phyloP scores from a whole-genome alignment of 2,329 filamentous ascomycete genomes.

The Cytospora leucostoma region DNA sequence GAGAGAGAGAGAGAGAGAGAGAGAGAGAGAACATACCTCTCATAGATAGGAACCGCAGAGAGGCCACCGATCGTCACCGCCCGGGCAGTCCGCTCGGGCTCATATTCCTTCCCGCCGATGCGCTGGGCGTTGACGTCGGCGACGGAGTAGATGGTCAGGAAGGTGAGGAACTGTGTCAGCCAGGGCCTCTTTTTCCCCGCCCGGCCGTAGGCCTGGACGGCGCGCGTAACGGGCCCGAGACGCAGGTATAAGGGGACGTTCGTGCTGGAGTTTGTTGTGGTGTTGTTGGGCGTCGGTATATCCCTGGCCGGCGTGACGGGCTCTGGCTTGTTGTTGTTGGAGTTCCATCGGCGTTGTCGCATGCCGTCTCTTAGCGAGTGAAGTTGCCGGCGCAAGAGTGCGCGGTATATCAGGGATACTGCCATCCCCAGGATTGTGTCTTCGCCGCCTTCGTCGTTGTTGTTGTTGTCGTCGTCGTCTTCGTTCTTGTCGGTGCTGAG shows the following conservation, averaged over 20 bases:
- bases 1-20: no score
- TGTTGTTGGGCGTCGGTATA: slow-evolving; percentile 46
- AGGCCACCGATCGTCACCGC: slow-evolving; percentile 74
- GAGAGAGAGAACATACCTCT: slow-evolving; percentile 79
- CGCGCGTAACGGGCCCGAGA: slow-evolving; percentile 57
- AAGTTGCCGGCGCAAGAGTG: slow-evolving; percentile 35
- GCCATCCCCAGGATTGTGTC: slow-evolving; percentile 28
- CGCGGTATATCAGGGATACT: slow-evolving; percentile 31
- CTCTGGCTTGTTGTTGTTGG: slow-evolving; percentile 28
- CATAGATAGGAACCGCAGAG: slow-evolving; percentile 75
- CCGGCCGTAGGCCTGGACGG: slow-evolving; percentile 63
- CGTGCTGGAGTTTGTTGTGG: slow-evolving; percentile 39
- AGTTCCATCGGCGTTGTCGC: slow-evolving; percentile 36
- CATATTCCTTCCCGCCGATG: slow-evolving; percentile 64
- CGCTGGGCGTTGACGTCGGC: slow-evolving; percentile 78
- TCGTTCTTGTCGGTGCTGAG: background rate
- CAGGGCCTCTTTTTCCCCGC: slow-evolving; percentile 73
- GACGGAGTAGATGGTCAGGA: slow-evolving; percentile 75
- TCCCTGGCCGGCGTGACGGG: slow-evolving; percentile 28
- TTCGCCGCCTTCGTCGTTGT: background rate
- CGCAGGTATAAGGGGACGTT: slow-evolving; percentile 55
- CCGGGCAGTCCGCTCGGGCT: slow-evolving; percentile 67
- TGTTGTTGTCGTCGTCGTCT: background rate
- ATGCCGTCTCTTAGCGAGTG: slow-evolving; percentile 29
- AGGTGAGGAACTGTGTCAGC: slow-evolving; percentile 74